phyloP scores from a whole-genome alignment of 148 eudicot species.

The Chenopodium formosanum region DNA sequence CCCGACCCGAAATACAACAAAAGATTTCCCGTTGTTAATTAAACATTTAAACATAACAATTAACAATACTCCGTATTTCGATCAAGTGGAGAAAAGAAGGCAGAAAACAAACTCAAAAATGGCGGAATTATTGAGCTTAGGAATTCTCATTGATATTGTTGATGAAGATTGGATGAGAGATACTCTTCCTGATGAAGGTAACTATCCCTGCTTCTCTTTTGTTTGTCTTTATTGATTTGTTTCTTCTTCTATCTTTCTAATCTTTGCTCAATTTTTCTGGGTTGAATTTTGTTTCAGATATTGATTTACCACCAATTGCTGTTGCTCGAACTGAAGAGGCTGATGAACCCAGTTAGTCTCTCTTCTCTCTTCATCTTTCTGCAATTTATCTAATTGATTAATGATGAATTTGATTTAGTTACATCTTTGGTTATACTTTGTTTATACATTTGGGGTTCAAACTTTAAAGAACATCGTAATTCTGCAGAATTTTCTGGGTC shows the following conservation, averaged over 20 bases:
- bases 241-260: not conserved
- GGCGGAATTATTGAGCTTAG: slow-evolving; percentile 66
- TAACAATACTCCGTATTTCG: too few relatives aligned
- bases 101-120: slow-evolving; percentile 4
- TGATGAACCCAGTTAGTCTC: slow-evolving; percentile 73
- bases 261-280: not conserved
- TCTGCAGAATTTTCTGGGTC: not conserved
- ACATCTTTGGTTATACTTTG: too few relatives aligned
- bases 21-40: too few relatives aligned
- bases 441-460: too few relatives aligned
- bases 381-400: not conserved
- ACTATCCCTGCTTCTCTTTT: not conserved
- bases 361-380: not conserved
- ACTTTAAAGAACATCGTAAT: not conserved
- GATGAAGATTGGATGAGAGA: slow-evolving; percentile 97
- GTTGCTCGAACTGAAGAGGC: slow-evolving; percentile 63
- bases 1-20: too few relatives aligned
- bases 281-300: slow-evolving; percentile 39
- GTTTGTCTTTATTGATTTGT: not conserved
- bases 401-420: too few relatives aligned
- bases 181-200: slow-evolving; percentile 83
- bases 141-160: slow-evolving; percentile 72
- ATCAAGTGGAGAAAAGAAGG: too few relatives aligned
- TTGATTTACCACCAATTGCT: slow-evolving; percentile 55
- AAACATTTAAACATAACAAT: too few relatives aligned